Evolutionary conservation across 148 eudicot species (phyloP).

Genomic region (Camellia granthamiana): DNA sequence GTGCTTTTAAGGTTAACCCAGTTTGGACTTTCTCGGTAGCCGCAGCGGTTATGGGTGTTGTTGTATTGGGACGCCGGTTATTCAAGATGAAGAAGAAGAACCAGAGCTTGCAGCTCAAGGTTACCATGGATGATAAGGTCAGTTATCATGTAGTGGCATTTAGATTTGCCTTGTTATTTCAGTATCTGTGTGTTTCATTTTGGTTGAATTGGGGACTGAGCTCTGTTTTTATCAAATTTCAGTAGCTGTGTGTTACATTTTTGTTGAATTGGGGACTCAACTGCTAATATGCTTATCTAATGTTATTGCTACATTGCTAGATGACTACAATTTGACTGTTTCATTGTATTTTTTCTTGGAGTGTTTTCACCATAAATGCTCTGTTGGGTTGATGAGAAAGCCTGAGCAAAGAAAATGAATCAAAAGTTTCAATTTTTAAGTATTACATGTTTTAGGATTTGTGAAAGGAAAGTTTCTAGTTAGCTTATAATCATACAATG

Average conservation of each 20-base stretch:
- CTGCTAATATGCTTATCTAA: not conserved
- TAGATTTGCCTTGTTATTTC: no score
- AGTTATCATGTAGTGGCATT: slow-evolving; percentile 11
- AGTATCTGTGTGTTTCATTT: no score
- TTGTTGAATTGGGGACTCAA: no score
- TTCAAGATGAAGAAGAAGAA: slow-evolving; percentile 70
- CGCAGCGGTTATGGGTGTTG: slow-evolving; percentile 73
- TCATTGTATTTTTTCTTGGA: not conserved
- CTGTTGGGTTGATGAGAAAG: not conserved
- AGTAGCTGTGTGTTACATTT: no score
- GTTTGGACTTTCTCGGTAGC: slow-evolving; percentile 84
- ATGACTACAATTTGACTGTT: not conserved
- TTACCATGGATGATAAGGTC: slow-evolving; percentile 83
- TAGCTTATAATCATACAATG: not conserved
- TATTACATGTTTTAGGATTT: not conserved
- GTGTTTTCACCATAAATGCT: not conserved
- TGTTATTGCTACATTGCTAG: not conserved
- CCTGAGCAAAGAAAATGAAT: not conserved
- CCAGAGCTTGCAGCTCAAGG: slow-evolving; percentile 52
- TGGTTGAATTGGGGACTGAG: not conserved
- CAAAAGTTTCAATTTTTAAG: not conserved
- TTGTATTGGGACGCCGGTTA: slow-evolving; percentile 60
- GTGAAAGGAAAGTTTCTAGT: not conserved
- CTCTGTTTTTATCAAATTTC: no score
- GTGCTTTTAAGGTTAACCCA: slow-evolving; percentile 68